These are phyloP conservation scores for Ceriops tagal DNA, from an alignment of 345 rosid genomes.

Conservation along the genomic window DNA sequence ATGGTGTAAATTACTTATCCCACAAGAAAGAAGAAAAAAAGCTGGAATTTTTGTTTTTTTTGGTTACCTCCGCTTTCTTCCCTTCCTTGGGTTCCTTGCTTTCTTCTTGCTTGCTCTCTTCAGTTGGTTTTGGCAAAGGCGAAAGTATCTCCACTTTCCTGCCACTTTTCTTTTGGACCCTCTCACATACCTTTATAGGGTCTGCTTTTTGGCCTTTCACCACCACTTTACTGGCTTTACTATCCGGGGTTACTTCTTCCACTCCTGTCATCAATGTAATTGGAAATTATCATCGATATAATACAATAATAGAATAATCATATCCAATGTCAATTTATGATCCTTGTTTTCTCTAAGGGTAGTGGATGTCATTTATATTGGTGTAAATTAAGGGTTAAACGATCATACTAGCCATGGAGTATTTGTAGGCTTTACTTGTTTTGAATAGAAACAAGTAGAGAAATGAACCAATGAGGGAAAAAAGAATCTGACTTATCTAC, in stretches of 20 bases:
- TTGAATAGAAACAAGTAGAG: neutral
- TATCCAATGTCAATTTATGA: no score
- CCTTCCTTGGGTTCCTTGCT: slow-evolving; percentile 41
- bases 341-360: no score
- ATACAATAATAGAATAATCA: no score
- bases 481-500: neutral
- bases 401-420: no score
- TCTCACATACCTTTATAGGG: slow-evolving; percentile 55
- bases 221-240: slow-evolving; percentile 62
- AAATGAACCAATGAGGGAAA: neutral
- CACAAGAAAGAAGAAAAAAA: no score
- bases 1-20: neutral
- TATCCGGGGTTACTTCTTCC: slow-evolving; percentile 55
- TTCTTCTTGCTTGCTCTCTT: slow-evolving; percentile 31
- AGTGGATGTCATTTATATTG: no score
- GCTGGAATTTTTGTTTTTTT: neutral
- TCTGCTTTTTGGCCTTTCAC: slow-evolving; percentile 71
- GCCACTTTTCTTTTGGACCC: slow-evolving; percentile 63
- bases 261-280: slow-evolving; percentile 39
- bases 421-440: neutral
- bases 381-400: no score
- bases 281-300: no score
- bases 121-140: slow-evolving; percentile 54
- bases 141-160: slow-evolving; percentile 66
- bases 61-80: slow-evolving; percentile 61